Evolutionary conservation across 768 basidiomycete species (phyloP).

Genomic region (Podaxis sp.): DNA sequence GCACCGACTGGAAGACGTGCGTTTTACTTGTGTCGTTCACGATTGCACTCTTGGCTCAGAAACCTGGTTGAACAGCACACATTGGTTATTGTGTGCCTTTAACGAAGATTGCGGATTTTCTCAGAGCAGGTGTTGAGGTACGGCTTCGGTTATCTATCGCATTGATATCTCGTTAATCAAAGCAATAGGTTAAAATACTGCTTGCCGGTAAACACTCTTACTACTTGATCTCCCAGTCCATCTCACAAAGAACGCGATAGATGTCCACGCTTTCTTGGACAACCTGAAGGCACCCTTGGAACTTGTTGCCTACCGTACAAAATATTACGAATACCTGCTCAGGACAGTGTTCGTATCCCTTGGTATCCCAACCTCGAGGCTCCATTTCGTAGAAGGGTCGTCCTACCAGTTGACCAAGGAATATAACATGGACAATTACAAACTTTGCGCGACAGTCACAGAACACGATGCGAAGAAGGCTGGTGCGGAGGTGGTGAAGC

Average conservation of each 20-base stretch:
- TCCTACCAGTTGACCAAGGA: constrained; percentile 89
- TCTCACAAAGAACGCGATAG: constrained; percentile 30
- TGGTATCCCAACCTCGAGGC: constrained; percentile 82
- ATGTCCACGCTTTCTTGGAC: constrained; percentile 96
- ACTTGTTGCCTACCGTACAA: constrained; percentile 80
- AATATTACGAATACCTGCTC: constrained; percentile 85
- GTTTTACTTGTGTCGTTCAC: constrained; percentile 21
- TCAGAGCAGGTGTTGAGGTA: constrained; percentile 88
- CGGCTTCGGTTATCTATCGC: neutral
- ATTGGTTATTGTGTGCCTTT: constrained; percentile 96
- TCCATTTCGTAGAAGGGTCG: constrained; percentile 85
- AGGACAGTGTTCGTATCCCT: constrained; percentile 82
- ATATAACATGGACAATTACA: constrained; percentile 95
- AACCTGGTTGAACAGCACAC: constrained; percentile 57
- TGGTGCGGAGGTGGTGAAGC: constrained; percentile 98
- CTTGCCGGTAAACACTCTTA: constrained; percentile 57
- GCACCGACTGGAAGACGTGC: constrained; percentile 93
- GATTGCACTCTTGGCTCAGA: neutral
- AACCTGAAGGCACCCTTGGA: constrained; percentile 95
- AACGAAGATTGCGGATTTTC: constrained; percentile 94
- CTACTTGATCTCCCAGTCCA: neutral
- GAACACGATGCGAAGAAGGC: constrained; percentile 98
- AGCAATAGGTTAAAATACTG: constrained; percentile 62
- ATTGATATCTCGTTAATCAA: neutral
- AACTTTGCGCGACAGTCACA: constrained; percentile 83